phyloP scores from a whole-genome alignment of 306 rosid species.

The Quercus alba region DNA sequence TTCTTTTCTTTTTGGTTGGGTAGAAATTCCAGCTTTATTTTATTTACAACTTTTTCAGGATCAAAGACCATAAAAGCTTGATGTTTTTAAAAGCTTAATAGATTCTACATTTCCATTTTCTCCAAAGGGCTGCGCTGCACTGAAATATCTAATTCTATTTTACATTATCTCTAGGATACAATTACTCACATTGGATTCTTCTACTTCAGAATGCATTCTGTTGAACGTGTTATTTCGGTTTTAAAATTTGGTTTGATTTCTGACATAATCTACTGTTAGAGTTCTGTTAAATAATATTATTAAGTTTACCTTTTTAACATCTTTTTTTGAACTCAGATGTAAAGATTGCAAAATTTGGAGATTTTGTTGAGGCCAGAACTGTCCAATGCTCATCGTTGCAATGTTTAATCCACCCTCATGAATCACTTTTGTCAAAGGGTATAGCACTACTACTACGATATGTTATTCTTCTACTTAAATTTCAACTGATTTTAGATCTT shows the following conservation, averaged over 20 bases:
- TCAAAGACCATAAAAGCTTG: not conserved
- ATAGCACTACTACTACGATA: not conserved
- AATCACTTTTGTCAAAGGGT: constrained; percentile 65
- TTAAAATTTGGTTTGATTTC: not conserved
- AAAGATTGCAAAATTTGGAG: constrained; percentile 62
- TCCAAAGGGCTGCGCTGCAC: not conserved
- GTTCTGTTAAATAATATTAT: not conserved
- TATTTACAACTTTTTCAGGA: not conserved
- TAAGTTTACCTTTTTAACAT: not conserved
- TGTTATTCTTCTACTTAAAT: not conserved
- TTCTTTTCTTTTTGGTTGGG: not conserved
- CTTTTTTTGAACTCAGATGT: constrained; percentile 43
- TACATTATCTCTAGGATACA: not conserved
- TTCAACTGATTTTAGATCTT: not conserved
- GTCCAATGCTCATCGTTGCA: constrained; percentile 64
- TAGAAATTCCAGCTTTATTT: not conserved
- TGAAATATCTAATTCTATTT: not conserved
- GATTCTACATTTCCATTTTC: not conserved
- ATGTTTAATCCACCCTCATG: constrained; percentile 52
- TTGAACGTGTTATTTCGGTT: not conserved
- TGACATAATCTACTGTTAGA: not conserved
- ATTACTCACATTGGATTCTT: not conserved
- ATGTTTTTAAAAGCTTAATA: not conserved
- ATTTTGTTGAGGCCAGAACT: constrained; percentile 61
- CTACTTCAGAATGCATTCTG: not conserved